Evolutionary conservation across 371 early-diverging fungal genomes (phyloP).

Genomic region (Coemansia sp.): DNA sequence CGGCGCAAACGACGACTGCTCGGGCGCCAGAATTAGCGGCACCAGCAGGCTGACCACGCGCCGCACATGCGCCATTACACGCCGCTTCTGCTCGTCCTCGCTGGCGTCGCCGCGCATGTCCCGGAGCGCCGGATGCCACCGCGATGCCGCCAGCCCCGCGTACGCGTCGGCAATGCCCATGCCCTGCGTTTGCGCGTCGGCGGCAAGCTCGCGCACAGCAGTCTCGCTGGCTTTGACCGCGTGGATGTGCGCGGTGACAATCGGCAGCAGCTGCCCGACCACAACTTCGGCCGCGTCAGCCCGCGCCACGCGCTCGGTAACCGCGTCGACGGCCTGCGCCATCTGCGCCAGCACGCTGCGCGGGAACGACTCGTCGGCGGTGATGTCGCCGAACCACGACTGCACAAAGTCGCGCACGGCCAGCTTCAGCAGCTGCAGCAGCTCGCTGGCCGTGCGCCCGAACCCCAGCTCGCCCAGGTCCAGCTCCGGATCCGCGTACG

Average conservation of each 20-base stretch:
- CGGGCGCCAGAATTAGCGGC: constrained; percentile 59
- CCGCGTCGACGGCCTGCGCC: constrained; percentile 18
- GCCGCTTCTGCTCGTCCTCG: constrained; percentile 26
- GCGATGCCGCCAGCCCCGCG: constrained; percentile 25
- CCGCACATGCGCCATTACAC: constrained; percentile 64
- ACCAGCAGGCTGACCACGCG: constrained; percentile 61
- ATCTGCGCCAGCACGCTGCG: constrained; percentile 36
- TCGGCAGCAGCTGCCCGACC: constrained; percentile 62
- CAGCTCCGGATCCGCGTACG: background rate
- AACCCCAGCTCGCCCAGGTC: background rate
- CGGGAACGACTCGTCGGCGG: constrained; percentile 49
- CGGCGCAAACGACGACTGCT: constrained; percentile 59
- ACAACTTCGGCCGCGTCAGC: constrained; percentile 63
- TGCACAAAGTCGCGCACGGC: constrained; percentile 54
- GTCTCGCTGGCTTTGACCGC: constrained; percentile 34
- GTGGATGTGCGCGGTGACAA: constrained; percentile 66
- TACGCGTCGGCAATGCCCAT: background rate
- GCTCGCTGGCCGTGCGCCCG: constrained; percentile 1
- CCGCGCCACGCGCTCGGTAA: constrained; percentile 24
- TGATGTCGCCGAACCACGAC: constrained; percentile 52
- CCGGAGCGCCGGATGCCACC: constrained; percentile 63
- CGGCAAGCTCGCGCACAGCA: background rate
- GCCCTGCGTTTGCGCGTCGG: constrained; percentile 3
- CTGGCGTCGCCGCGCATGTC: constrained; percentile 54
- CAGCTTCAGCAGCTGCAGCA: constrained; percentile 16